These are phyloP conservation scores for Coffea eugenioides DNA, from an alignment of 257 asterid species.

Conservation along the genomic window DNA sequence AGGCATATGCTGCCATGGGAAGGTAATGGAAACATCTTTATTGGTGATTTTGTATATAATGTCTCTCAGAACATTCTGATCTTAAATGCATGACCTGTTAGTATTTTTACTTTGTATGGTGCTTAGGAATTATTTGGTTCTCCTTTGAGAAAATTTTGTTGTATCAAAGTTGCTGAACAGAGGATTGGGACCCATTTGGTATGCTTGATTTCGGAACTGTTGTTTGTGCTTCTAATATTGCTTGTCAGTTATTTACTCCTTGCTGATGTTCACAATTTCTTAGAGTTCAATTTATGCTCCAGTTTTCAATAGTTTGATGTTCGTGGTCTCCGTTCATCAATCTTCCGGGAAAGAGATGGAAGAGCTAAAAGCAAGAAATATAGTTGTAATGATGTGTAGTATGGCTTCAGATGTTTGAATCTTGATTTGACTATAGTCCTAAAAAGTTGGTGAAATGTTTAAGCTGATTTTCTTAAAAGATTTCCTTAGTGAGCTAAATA, in stretches of 20 bases:
- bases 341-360: not conserved
- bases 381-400: no score
- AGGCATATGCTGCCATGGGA: constrained; percentile 87
- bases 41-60: not conserved
- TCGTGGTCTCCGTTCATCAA: not conserved
- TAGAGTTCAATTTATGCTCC: not conserved
- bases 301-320: not conserved
- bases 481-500: not conserved
- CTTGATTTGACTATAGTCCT: not conserved
- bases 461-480: not conserved
- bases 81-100: not conserved
- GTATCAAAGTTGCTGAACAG: not conserved
- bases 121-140: not conserved
- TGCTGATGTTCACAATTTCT: not conserved
- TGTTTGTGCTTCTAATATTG: not conserved
- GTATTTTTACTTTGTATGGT: not conserved
- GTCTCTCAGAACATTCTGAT: not conserved
- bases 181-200: not conserved
- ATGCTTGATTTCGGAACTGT: not conserved
- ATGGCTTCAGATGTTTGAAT: not conserved
- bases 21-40: constrained; percentile 41
- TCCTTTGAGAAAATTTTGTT: not conserved
- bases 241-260: not conserved
- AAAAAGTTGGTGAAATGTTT: not conserved
- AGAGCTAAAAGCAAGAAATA: not conserved